Percentiles rank a stretch among this genome's conserved stretches.
These are phyloP conservation scores for Paraconiothyrium brasiliense DNA, from an alignment of 2,329 filamentous ascomycete genomes.

Conservation along the genomic window DNA sequence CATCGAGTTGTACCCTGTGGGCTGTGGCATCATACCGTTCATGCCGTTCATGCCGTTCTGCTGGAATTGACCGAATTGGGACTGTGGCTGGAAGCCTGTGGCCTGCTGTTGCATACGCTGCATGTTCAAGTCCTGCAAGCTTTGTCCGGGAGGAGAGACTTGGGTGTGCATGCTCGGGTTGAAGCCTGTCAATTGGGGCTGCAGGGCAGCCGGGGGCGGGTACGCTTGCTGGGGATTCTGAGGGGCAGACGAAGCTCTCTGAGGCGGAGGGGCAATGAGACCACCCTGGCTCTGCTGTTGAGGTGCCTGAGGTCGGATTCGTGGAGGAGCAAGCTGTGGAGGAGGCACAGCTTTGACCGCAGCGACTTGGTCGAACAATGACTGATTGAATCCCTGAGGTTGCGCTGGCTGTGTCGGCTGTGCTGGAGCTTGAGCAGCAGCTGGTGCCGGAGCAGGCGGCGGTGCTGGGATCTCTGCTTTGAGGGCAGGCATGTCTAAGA, in stretches of 20 bases:
- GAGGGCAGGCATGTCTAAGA: constrained; percentile 62
- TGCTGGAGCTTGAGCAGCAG: constrained; percentile 51
- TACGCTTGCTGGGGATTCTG: constrained; percentile 76
- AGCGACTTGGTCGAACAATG: constrained; percentile 49
- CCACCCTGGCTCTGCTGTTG: constrained; percentile 67
- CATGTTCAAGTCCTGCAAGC: constrained; percentile 71
- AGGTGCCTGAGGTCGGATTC: constrained; percentile 77
- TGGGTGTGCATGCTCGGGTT: constrained; percentile 65
- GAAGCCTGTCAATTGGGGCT: constrained; percentile 85
- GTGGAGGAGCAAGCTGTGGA: constrained; percentile 53
- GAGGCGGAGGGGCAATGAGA: constrained; percentile 79
- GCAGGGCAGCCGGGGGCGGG: constrained; percentile 74
- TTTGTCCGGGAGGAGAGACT: constrained; percentile 78
- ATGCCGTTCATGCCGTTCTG: constrained; percentile 47
- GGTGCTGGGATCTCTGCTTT: constrained; percentile 51
- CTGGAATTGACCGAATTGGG: constrained; percentile 41
- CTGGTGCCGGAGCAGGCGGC: constrained; percentile 55
- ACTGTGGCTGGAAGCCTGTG: constrained; percentile 52
- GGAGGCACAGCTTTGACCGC: constrained; percentile 51
- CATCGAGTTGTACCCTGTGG: constrained; percentile 47
- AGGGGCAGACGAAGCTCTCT: constrained; percentile 85
- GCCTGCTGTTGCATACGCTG: constrained; percentile 49
- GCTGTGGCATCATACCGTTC: constrained; percentile 51
- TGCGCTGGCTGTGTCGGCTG: constrained; percentile 48
- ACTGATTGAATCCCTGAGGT: constrained; percentile 56